Base-by-base conservation (phyloP, 2,329 filamentous ascomycete genomes). In the Aspergillus flavus region DNA sequence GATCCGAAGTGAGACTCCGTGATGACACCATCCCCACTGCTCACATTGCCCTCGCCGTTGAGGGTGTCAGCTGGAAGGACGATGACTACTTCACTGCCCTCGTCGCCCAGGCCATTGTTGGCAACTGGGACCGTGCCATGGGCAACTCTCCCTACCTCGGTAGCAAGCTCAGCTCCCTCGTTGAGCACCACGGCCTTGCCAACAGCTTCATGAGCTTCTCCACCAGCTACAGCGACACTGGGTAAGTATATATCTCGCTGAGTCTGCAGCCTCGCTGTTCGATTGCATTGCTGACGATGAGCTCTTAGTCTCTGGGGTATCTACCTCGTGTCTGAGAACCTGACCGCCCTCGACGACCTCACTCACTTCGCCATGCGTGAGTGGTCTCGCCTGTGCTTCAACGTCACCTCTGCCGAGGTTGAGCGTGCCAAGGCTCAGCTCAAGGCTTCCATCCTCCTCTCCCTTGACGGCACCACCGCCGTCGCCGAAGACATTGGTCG, bases 201-300 rank as follows among this genome's bases (percentile, higher is more conserved):
- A 99, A 97, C 86, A 97, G 94, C 88, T 99, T 97, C 87, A 99
- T 99, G 96, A 96, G 92, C 85, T 99, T 99, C 85, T 97, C 94
- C 70, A 99, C 95, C 71, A 97, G 93, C 86, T 99, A 99, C 85
- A 98, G 94, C 78, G 95, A 99, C 81, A 99, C 95, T 79, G 95
- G 94, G 93, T 97, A 88, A 82, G 89, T 79, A 56, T 32, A 7
- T 26, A 2, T 32, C 52, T 46, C 16, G 28, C 28, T 7, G 46
- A n/a, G 28, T 11, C 10, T 52, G 2, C 30, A 4, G 32, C 4
- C 3, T 30, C 6, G 7, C 26, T 19, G 46, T 52, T 52, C 12
- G 26, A 32, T 52, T 11, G 48, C 10, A 10, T 23, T 6, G 23
- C 10, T n/a, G 21, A 10, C 21, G 12, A 14, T 45, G 10, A 46